Conservation (phyloP, 139 green algal species). For the Chlorella ohadii region DNA sequence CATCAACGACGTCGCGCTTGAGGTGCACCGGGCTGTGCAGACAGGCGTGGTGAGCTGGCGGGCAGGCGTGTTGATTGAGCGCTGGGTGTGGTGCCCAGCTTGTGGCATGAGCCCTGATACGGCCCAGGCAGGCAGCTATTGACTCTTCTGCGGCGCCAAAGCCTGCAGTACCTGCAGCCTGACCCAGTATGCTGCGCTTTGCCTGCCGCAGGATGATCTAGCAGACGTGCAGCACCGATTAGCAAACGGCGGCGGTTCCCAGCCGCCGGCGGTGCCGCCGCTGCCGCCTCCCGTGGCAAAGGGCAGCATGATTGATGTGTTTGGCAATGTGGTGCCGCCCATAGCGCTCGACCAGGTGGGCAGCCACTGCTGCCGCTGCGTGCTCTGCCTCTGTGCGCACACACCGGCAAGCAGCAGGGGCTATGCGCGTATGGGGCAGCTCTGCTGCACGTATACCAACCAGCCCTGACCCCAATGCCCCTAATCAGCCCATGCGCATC, state of each 20-base stretch:
- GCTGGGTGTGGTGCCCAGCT: too few relatives aligned
- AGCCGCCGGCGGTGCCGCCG: conserved; percentile 1
- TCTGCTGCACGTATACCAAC: too few relatives aligned
- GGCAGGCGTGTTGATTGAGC: background rate
- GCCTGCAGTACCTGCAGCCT: too few relatives aligned
- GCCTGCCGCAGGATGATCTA: conserved; percentile 35
- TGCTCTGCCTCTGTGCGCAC: too few relatives aligned
- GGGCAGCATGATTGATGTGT: conserved; percentile 67
- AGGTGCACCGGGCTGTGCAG: conserved; percentile 62
- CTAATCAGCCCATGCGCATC: too few relatives aligned
- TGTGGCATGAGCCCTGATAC: too few relatives aligned
- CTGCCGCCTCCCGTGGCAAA: conserved; percentile 40
- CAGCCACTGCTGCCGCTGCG: background rate
- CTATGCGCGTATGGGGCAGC: too few relatives aligned
- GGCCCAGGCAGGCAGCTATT: too few relatives aligned
- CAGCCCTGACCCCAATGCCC: too few relatives aligned
- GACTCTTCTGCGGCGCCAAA: too few relatives aligned
- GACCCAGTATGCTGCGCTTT: background rate
- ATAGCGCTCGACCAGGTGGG: conserved; percentile 77
- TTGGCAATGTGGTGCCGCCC: conserved; percentile 77
- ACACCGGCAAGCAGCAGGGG: too few relatives aligned
- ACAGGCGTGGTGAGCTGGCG: conserved; percentile 37
- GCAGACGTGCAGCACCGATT: conserved; percentile 9
- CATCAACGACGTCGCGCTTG: conserved; percentile 67
- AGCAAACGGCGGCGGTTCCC: background rate